A percentile compares a stretch with the other conserved stretches of the same genome.
These are phyloP conservation scores for Alternaria conjuncta DNA, from an alignment of 2,329 filamentous ascomycete species.

Conservation along the genomic window DNA sequence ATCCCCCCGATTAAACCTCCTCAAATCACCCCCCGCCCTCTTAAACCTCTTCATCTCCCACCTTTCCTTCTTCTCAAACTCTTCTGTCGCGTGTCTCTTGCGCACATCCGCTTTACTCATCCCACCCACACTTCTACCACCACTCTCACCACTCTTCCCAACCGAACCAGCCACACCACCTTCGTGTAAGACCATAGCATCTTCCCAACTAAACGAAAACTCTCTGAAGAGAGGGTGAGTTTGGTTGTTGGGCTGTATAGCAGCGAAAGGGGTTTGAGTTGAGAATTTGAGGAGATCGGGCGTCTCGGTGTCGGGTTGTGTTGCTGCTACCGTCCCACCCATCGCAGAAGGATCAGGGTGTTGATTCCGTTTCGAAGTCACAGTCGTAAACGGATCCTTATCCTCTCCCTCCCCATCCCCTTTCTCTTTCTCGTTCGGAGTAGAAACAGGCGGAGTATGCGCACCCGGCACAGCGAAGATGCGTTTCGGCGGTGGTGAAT, in stretches of 20 bases:
- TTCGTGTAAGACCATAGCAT: slow-evolving; percentile 34
- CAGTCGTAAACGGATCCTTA: slow-evolving; percentile 34
- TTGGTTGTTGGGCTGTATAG: slow-evolving; percentile 34
- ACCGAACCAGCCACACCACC: background rate
- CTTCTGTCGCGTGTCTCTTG: slow-evolving; percentile 34
- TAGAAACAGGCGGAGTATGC: background rate
- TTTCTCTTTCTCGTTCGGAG: background rate
- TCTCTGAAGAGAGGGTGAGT: slow-evolving; percentile 34
- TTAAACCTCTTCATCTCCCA: slow-evolving; percentile 47
- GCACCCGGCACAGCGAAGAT: slow-evolving; percentile 8
- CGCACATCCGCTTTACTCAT: slow-evolving; percentile 26
- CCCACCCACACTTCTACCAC: slow-evolving; percentile 3
- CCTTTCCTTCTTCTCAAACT: slow-evolving; percentile 33
- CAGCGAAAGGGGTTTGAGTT: slow-evolving; percentile 35
- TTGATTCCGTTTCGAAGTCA: slow-evolving; percentile 24
- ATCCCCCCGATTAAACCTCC: slow-evolving; percentile 45
- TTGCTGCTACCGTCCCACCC: background rate
- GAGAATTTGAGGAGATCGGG: slow-evolving; percentile 37
- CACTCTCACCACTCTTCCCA: too few relatives aligned
- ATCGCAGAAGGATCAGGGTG: background rate
- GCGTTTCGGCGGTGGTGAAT: slow-evolving; percentile 15
- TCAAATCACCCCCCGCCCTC: slow-evolving; percentile 40
- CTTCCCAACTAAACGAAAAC: slow-evolving; percentile 42
- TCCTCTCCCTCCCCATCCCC: slow-evolving; percentile 15
- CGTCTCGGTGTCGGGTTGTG: slow-evolving; percentile 14